phyloP scores from a whole-genome alignment of 106 monocot genomes.

The Dendrobium chrysotoxum region DNA sequence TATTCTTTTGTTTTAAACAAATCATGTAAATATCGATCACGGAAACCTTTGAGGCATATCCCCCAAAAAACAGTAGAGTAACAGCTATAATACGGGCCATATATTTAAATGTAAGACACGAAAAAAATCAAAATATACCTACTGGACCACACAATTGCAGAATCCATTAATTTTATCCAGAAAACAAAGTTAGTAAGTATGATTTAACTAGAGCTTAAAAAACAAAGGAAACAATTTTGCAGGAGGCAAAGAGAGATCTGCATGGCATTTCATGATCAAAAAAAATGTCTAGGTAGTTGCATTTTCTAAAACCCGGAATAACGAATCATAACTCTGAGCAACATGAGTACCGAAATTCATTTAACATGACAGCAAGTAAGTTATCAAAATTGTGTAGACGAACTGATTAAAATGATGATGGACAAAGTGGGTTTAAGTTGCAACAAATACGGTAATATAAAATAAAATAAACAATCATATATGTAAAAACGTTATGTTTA shows the following conservation, averaged over 20 bases:
- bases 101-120: too few species aligned
- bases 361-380: not conserved
- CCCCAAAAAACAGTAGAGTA: too few species aligned
- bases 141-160: too few species aligned
- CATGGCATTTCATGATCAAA: not conserved
- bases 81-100: too few species aligned
- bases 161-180: not conserved
- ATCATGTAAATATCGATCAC: too few species aligned
- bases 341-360: not conserved
- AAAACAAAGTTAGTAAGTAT: not conserved
- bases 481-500: too few species aligned
- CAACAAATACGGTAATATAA: not conserved
- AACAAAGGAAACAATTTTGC: not conserved
- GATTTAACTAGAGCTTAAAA: not conserved
- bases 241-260: not conserved
- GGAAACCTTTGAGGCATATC: too few species aligned
- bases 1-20: too few species aligned
- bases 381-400: not conserved
- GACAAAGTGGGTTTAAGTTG: not conserved
- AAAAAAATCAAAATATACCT: too few species aligned
- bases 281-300: not conserved
- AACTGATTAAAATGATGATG: not conserved
- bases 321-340: not conserved
- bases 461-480: not conserved
- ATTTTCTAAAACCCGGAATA: not conserved